A percentile compares a stretch with the other conserved stretches of the same genome.
phyloP scores from a whole-genome alignment of 2,329 filamentous ascomycete species.

The Verticillium alfalfae region DNA sequence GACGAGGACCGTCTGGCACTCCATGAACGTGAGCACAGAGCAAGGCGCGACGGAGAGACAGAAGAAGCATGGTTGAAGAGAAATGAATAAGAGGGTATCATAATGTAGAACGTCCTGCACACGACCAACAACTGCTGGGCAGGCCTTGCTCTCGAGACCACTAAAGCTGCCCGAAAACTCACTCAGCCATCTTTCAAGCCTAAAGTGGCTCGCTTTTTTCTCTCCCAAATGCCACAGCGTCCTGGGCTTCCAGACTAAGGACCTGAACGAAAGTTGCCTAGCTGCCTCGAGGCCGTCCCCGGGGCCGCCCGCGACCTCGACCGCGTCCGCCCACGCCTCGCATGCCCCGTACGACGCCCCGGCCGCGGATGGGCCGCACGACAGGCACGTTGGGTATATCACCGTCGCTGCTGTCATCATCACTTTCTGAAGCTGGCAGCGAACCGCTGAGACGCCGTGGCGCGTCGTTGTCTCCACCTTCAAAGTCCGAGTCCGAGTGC shows the following conservation, averaged over 20 bases:
- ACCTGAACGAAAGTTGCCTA: neutral
- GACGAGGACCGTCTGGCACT: no score
- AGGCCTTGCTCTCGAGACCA: no score
- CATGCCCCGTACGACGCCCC: slow-evolving; percentile 2
- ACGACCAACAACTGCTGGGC: no score
- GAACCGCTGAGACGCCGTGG: slow-evolving; percentile 1
- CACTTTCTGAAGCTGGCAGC: slow-evolving; percentile 6
- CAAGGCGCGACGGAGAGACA: no score
- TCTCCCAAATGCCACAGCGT: neutral
- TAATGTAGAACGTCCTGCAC: no score
- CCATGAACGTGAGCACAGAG: no score
- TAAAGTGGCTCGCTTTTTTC: neutral
- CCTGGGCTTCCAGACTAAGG: neutral
- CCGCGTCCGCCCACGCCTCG: slow-evolving; percentile 5
- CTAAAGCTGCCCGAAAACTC: no score
- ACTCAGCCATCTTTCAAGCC: no score
- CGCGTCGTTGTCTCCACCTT: neutral
- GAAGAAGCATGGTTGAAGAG: no score
- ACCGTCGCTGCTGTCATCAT: slow-evolving; percentile 5
- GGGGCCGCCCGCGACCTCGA: neutral
- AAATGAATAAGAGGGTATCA: no score
- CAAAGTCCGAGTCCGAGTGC: slow-evolving; percentile 7
- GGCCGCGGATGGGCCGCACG: neutral
- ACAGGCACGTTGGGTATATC: neutral
- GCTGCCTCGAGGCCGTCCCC: slow-evolving; percentile 1